Percentiles rank a stretch among this genome's conserved stretches.
These are phyloP conservation scores for Thelephora aurantiotincta DNA, from an alignment of 768 basidiomycete species.

Conservation along the genomic window DNA sequence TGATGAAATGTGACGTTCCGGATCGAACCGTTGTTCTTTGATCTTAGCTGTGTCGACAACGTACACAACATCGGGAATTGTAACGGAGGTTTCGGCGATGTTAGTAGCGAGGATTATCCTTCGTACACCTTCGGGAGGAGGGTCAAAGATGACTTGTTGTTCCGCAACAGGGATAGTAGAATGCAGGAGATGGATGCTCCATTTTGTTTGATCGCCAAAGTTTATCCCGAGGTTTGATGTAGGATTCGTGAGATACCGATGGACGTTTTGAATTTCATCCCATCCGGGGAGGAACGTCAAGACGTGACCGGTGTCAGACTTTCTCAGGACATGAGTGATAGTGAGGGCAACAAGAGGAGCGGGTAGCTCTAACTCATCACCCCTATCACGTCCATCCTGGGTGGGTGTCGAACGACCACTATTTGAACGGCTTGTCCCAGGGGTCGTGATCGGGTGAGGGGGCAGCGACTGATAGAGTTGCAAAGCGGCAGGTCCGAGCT, in stretches of 20 bases:
- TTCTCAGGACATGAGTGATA: slow-evolving; percentile 60
- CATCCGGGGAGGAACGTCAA: slow-evolving; percentile 88
- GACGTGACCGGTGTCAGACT: slow-evolving; percentile 72
- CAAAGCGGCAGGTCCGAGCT: slow-evolving; percentile 30
- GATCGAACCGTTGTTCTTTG: slow-evolving; percentile 85
- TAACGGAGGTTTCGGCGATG: slow-evolving; percentile 90
- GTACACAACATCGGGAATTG: slow-evolving; percentile 90
- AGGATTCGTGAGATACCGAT: slow-evolving; percentile 40
- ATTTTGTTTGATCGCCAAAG: slow-evolving; percentile 44
- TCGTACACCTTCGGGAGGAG: slow-evolving; percentile 61
- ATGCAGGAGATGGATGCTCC: slow-evolving; percentile 70
- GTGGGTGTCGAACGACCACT: slow-evolving; percentile 4
- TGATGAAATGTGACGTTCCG: slow-evolving; percentile 76
- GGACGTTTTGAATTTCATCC: slow-evolving; percentile 75
- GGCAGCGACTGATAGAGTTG: slow-evolving; percentile 7
- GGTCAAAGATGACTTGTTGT: slow-evolving; percentile 82
- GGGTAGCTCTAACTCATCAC: slow-evolving; percentile 65
- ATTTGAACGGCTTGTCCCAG: slow-evolving; percentile 4
- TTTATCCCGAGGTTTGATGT: slow-evolving; percentile 36
- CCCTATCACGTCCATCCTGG: slow-evolving; percentile 10
- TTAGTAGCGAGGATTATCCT: slow-evolving; percentile 89
- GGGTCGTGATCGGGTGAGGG: slow-evolving; percentile 4
- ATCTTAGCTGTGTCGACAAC: slow-evolving; percentile 83
- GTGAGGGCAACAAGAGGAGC: slow-evolving; percentile 69
- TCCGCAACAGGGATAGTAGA: slow-evolving; percentile 81